Evolutionary conservation across 169 alveolate genomes (phyloP), one percentile per base, ranked within the genome.

Genomic region (Eimeria necatrix): DNA sequence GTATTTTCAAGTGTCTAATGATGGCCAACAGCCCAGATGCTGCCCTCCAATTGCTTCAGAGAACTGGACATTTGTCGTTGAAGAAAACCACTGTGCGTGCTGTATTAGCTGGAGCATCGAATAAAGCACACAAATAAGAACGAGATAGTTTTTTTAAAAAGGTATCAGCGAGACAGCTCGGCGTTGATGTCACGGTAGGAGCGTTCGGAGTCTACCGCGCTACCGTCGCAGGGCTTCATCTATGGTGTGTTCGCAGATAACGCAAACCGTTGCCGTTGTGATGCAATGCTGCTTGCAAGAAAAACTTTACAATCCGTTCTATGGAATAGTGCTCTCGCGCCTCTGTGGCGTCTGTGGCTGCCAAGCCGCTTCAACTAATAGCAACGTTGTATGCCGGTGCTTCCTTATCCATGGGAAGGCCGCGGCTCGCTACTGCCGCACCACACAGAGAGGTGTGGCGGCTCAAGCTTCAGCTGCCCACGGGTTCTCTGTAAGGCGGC

Each of bases 381-480:
- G 18, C 78, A 48, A 59, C 53, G 83, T 24, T 59, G 91, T 60
- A 48, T 93, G 95, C 93, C 48, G 24, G 85, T 93, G 95, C 24
- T 81, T 81, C 87, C 74, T 68, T 7, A 80, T 81, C 5, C 60
- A 68, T 56, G 88, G 64, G 20, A 93, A 93, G 71, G 95, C 68
- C 14, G 95, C 91, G 80, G 88, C 80, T 22, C 80, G 81, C 41
- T 93, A 73, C 73, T 61, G 88, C 61, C 84, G 95, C 48, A 71
- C 90, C 18, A 16, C 64, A 26, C 93, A 81, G 88, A 59, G 95
- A 10, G 95, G 95, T 46, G 56, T 93, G 41, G 95, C 95, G 14
- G 95, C 95, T 12, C 95, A 93, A 87, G 90, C 74, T 20, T 93
- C 95, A 12, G 95, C 95, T 3, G 93, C 95, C 41, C 95, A 93